Evolutionary conservation across 2,329 filamentous ascomycete genomes (phyloP).

Genomic region (Fusarium sublunatum): DNA sequence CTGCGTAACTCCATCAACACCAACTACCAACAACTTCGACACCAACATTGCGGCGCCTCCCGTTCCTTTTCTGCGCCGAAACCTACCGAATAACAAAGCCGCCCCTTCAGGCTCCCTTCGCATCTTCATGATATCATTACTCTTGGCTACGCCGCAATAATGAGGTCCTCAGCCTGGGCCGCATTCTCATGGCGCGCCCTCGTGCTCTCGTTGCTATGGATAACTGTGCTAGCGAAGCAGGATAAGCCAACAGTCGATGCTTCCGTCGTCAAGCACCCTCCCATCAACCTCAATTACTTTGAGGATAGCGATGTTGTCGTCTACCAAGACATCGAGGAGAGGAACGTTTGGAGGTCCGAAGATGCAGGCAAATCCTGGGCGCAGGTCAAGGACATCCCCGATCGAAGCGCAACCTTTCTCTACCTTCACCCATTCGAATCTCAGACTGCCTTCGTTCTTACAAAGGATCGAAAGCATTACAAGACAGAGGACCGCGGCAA

Average conservation of each 20-base stretch:
- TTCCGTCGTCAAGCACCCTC: conserved; percentile 73
- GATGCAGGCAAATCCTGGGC: conserved; percentile 86
- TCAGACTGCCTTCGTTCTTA: conserved; percentile 83
- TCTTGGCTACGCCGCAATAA: conserved; percentile 56
- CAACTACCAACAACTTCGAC: conserved; percentile 1
- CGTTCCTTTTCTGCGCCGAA: conserved; percentile 7
- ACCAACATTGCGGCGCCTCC: conserved; percentile 18
- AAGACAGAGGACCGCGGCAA: conserved; percentile 85
- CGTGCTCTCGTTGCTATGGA: conserved; percentile 61
- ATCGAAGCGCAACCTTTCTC: conserved; percentile 71
- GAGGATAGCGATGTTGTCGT: conserved; percentile 86
- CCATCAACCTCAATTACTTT: conserved; percentile 85
- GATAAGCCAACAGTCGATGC: conserved; percentile 74
- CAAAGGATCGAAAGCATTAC: conserved; percentile 77
- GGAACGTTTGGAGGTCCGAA: conserved; percentile 78
- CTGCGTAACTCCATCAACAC: conserved; percentile 34
- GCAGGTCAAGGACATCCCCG: conserved; percentile 70
- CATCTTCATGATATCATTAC: conserved; percentile 58
- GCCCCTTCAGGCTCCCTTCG: conserved; percentile 12
- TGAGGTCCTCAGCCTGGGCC: conserved; percentile 65
- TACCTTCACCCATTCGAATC: conserved; percentile 82
- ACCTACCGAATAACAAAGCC: conserved; percentile 13
- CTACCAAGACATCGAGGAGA: conserved; percentile 73
- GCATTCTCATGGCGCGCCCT: conserved; percentile 62
- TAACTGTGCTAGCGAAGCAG: conserved; percentile 64